Base-by-base conservation (phyloP, 2,329 filamentous ascomycete species). In the Aspergillus clavatus region DNA sequence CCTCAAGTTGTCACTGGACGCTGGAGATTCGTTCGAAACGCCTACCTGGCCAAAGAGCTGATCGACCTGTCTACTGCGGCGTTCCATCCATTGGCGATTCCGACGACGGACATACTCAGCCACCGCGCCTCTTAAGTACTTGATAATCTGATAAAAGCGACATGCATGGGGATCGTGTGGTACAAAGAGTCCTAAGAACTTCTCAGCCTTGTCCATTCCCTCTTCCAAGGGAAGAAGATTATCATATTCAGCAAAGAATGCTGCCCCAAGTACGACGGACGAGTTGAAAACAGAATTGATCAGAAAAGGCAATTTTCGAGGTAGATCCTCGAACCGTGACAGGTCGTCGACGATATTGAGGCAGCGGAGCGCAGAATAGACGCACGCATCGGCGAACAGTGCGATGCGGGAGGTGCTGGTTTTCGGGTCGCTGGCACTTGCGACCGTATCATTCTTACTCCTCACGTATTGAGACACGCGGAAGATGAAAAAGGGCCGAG, bases 401-500 rank as follows among this genome's bases (percentile, higher is more conserved):
- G 63, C 53, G 24, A 66, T 56, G 11, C 61, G 62, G 11, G 64
- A 67, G 33, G 56, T 59, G 14, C 55, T 53, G 14, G 45, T 52
- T 24, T 51, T 52, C 19, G 43, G 11, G n/a, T 65, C 59, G 2
- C 56, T 41, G 24, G 49, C 35, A 5, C 27, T 35, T 7, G 54
- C 43, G 11, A 5, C 31, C 7, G 50, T 16, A 12, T 61, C 60
- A 22, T 38, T 44, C 46, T 63, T 65, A 33, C 50, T 59, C 39
- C 59, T 61, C 24, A 65, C 63, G 36, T 65, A 64, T 27, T 62
- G 64, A n/a, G 67, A 75, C 1, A 77, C 64, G 40, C 75, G 71
- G 51, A 75, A 78, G 21, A 77, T 71, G 8, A 78, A 61, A 44
- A 78, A 78, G 0, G 75, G 75, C n/a, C 75, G 63, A 5, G 75